These are phyloP conservation scores for Aplosporella prunicola DNA, from an alignment of 2,329 filamentous ascomycete species.

Conservation along the genomic window DNA sequence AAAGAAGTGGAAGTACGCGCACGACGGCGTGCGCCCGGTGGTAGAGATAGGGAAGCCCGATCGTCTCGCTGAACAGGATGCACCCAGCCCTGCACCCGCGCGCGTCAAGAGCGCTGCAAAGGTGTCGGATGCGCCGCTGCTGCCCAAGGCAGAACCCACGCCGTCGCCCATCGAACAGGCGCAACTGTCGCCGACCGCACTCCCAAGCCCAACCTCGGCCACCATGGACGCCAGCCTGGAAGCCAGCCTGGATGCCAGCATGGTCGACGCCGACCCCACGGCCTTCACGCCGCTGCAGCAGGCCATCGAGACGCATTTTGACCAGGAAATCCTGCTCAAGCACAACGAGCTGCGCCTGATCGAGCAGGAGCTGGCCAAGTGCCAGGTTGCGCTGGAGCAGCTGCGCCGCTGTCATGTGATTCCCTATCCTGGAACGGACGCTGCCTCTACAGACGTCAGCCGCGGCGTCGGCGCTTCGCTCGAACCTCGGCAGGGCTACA, in stretches of 20 bases:
- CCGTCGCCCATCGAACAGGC: slow-evolving; percentile 13
- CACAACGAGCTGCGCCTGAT: slow-evolving; percentile 90
- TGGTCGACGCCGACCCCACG: slow-evolving; percentile 14
- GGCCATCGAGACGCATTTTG: slow-evolving; percentile 75
- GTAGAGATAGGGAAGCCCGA: slow-evolving; percentile 30
- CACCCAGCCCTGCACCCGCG: slow-evolving; percentile 13
- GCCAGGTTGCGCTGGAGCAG: slow-evolving; percentile 86
- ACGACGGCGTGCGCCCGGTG: slow-evolving; percentile 15
- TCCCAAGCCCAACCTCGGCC: slow-evolving; percentile 13
- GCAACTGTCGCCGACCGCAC: slow-evolving; percentile 14
- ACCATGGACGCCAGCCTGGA: slow-evolving; percentile 20
- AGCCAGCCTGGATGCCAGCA: background rate
- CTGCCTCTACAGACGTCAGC: slow-evolving; percentile 59
- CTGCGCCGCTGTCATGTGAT: slow-evolving; percentile 85
- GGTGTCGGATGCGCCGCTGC: background rate
- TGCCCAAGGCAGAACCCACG: slow-evolving; percentile 14
- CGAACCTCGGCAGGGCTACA: slow-evolving; percentile 50
- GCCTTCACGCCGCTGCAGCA: slow-evolving; percentile 53
- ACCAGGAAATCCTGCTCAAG: slow-evolving; percentile 84
- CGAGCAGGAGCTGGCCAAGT: slow-evolving; percentile 93
- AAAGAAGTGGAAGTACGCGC: slow-evolving; percentile 22
- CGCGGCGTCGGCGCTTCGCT: slow-evolving; percentile 65
- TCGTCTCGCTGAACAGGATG: slow-evolving; percentile 14
- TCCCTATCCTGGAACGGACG: slow-evolving; percentile 68
- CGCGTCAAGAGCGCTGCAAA: slow-evolving; percentile 15